These are phyloP conservation scores for Hypoxylon sp. DNA, from an alignment of 2,329 filamentous ascomycete species.

Conservation along the genomic window DNA sequence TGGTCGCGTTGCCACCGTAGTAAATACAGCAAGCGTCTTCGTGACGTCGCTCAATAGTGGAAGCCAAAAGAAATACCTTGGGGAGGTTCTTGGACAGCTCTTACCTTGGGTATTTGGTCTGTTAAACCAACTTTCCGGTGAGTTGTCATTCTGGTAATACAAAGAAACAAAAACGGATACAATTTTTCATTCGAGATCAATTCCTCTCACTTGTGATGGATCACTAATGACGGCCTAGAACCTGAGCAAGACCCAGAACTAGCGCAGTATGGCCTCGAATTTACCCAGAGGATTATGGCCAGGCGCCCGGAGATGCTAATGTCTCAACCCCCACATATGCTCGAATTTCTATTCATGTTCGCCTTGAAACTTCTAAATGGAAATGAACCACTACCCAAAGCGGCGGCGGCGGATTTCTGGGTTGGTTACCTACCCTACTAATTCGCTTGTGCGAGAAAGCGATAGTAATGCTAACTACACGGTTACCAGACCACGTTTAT, in stretches of 20 bases:
- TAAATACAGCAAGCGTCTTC: conserved; percentile 80
- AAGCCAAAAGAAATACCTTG: conserved; percentile 60
- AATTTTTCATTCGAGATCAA: not conserved
- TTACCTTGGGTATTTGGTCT: conserved; percentile 75
- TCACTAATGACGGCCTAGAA: conserved; percentile 54
- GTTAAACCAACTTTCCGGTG: conserved; percentile 72
- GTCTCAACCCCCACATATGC: conserved; percentile 68
- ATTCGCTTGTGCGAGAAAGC: not conserved
- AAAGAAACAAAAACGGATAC: not conserved
- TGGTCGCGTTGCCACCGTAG: conserved; percentile 77
- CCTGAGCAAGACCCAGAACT: conserved; percentile 79
- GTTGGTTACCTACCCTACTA: conserved; percentile 60
- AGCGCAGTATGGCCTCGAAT: conserved; percentile 80
- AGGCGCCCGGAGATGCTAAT: conserved; percentile 75
- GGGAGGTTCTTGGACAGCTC: conserved; percentile 66
- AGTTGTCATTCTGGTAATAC: conserved; percentile 40
- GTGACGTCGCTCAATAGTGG: conserved; percentile 70
- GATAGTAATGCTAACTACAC: conserved; percentile 1
- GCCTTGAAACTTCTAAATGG: conserved; percentile 78
- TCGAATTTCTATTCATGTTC: conserved; percentile 80
- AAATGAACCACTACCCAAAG: conserved; percentile 82
- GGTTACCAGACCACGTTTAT: conserved; percentile 67
- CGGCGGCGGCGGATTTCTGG: conserved; percentile 82
- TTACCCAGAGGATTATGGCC: conserved; percentile 74
- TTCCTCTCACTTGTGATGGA: not conserved